Percentiles rank a stretch among this genome's conserved stretches.
phyloP scores from a whole-genome alignment of 805 yeast species.

The Kodamaea leandrae region DNA sequence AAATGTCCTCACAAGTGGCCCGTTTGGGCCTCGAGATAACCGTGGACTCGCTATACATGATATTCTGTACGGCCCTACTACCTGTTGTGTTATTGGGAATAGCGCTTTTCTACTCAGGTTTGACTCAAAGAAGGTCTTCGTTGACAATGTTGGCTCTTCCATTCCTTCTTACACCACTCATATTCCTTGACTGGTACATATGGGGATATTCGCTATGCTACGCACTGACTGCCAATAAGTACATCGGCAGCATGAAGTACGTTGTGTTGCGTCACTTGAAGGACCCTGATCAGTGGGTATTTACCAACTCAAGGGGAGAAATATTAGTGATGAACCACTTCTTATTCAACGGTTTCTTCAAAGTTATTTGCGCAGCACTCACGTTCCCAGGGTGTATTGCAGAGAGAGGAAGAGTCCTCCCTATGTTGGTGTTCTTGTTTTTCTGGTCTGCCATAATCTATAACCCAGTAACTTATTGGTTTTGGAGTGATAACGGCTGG shows the following conservation, averaged over 20 bases:
- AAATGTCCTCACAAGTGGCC: slow-evolving; percentile 4
- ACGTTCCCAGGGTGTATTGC: slow-evolving; percentile 46
- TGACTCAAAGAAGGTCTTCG: slow-evolving; percentile 42
- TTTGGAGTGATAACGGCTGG: slow-evolving; percentile 46
- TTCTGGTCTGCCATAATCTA: slow-evolving; percentile 41
- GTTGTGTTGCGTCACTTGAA: slow-evolving; percentile 23
- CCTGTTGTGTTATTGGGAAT: slow-evolving; percentile 35
- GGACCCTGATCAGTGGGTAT: slow-evolving; percentile 17
- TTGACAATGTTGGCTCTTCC: slow-evolving; percentile 41
- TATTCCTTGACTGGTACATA: slow-evolving; percentile 42
- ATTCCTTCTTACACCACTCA: slow-evolving; percentile 26
- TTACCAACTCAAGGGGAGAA: slow-evolving; percentile 38
- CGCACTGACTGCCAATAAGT: slow-evolving; percentile 30
- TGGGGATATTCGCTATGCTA: slow-evolving; percentile 46
- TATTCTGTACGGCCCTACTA: slow-evolving; percentile 33
- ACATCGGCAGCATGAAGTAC: slow-evolving; percentile 21
- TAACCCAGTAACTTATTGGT: slow-evolving; percentile 46
- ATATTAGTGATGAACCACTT: slow-evolving; percentile 37
- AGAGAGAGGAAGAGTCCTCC: slow-evolving; percentile 41
- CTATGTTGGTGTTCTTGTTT: slow-evolving; percentile 40
- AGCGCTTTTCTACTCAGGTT: slow-evolving; percentile 41
- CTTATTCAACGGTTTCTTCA: slow-evolving; percentile 39
- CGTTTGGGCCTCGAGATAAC: slow-evolving; percentile 8
- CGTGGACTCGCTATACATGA: slow-evolving; percentile 33
- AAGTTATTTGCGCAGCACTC: slow-evolving; percentile 36